Evolutionary conservation across 345 rosid species (phyloP), one percentile per base, ranked within the genome.

Genomic region (Nephelium lappaceum): DNA sequence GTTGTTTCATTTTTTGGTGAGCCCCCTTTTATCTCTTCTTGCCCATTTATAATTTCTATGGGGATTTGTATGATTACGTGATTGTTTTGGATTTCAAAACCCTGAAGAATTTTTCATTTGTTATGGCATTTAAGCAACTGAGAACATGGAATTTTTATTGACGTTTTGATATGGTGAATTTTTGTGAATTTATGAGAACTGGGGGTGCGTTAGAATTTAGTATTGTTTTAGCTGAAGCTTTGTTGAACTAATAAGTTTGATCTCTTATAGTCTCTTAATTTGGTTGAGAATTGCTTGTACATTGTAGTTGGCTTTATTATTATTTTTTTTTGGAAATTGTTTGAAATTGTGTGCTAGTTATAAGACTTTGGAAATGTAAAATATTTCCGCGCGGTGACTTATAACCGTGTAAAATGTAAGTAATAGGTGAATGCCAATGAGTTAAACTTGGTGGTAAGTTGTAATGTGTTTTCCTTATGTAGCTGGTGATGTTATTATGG

Each of bases 401-500:
- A 25, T 60, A 55, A 27, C 31, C 14, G 36, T 36, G 18, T 3
- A 62, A 53, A 71, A 47, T 31, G 19, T 15, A 65, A 12, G 0
- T 23, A 19, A 62, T 66, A 21, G 71, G 71, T 73, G 36, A 71
- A 45, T 74, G 75, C 62, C 41, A 73, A 39, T 67, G 15, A 11
- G 51, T 53, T 80, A 25, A 51, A 53, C 21, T 71, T 31, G 10
- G 67, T 65, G 21, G 25, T 25, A 25, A 75, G 12, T 27, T 25
- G 24, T 53, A 36, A n/a, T 58, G 68, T 49, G 43, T 36, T 67
- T 80, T 73, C 2, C 11, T 31, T 81, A 19, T 88, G 87, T 69
- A 93, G 98, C 85, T 93, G 89, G 82, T 72, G 72, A 92, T 93
- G 93, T 78, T 92, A 24, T 38, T 92, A 8, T 93, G 97, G 98